Base-by-base conservation (phyloP, 306 rosid species). In the Inga leiocalycina region DNA sequence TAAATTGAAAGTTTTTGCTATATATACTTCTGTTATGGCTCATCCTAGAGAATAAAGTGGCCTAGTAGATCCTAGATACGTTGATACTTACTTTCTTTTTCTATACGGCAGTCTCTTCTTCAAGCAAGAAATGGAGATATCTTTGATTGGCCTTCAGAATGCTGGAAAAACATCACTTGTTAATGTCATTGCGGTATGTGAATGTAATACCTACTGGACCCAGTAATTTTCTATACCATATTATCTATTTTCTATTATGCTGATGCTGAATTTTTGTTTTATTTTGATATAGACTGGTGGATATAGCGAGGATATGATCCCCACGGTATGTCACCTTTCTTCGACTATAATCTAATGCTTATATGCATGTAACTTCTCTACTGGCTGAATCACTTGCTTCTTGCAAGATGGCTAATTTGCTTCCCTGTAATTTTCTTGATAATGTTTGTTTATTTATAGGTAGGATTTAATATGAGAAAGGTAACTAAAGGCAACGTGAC, bases 121-220 rank as follows among this genome's bases (percentile, higher is more conserved):
- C 88, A 91, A 93, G 92, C 97, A 91, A 86, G 94, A 93, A 81
- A 91, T 91, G 94, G 93, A 93, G 87, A 82, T 88, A 10, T 91
- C 97, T 65, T 67, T 93, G 77, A 88, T 93, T 79, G 93, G 92
- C 93, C 94, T 93, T 84, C 93, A 91, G 85, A 88, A 92, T 91
- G 93, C 94, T 8, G 92, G 97, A 75, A 93, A 91, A 88, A 91
- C 93, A 46, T 93, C 94, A 2, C 90, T 91, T 81, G 91, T 93
- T 57, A 93, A 89, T 84, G 97, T 87, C 82, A 86, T 93, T 82
- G 93, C 91, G 44, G 94, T 93, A 88, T 84, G 94, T 91, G 62
- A 79, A 39, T 41, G 74, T 20, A 41, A 70, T 41, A 59, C 44
- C 59, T 46, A 79, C 54, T 45, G 24, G 44, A 41, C 68, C 68